These are phyloP conservation scores for Umbelopsis sp. DNA, from an alignment of 192 early-diverging fungal species.

Conservation along the genomic window DNA sequence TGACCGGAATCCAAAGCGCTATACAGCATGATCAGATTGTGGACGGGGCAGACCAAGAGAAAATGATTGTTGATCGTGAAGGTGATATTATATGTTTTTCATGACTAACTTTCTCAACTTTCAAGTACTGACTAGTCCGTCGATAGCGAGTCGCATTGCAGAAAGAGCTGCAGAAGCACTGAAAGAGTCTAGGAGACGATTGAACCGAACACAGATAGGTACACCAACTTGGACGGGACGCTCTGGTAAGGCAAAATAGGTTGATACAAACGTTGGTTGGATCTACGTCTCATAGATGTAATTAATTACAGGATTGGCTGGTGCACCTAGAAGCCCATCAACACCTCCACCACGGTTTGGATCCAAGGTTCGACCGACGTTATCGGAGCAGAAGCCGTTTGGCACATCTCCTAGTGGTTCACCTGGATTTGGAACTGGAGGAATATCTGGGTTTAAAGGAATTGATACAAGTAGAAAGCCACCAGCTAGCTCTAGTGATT, in stretches of 20 bases:
- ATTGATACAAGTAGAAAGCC: not conserved
- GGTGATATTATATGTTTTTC: slow-evolving; percentile 29
- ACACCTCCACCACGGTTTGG: slow-evolving; percentile 37
- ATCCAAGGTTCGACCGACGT: slow-evolving; percentile 31
- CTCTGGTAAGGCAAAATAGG: slow-evolving; percentile 48
- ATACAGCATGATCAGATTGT: slow-evolving; percentile 92
- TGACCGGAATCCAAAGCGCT: slow-evolving; percentile 85
- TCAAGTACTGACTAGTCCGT: not conserved
- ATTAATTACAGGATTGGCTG: slow-evolving; percentile 35
- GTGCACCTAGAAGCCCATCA: slow-evolving; percentile 30
- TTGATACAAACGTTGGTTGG: no score
- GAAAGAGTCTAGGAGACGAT: slow-evolving; percentile 66
- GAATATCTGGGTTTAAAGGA: slow-evolving; percentile 27
- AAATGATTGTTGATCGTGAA: slow-evolving; percentile 72
- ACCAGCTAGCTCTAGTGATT: slow-evolving; percentile 32
- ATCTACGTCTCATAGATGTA: not conserved
- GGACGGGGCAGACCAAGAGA: slow-evolving; percentile 63
- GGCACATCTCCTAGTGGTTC: slow-evolving; percentile 15
- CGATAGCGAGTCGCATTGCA: slow-evolving; percentile 72
- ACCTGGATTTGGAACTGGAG: slow-evolving; percentile 25
- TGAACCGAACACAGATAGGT: slow-evolving; percentile 49
- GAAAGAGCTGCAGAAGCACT: slow-evolving; percentile 77
- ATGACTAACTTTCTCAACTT: not conserved
- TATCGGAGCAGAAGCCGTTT: slow-evolving; percentile 11
- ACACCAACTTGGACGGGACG: slow-evolving; percentile 93